Conservation (phyloP, 2,329 filamentous ascomycete species). For the Paraphoma chrysanthemicola region DNA sequence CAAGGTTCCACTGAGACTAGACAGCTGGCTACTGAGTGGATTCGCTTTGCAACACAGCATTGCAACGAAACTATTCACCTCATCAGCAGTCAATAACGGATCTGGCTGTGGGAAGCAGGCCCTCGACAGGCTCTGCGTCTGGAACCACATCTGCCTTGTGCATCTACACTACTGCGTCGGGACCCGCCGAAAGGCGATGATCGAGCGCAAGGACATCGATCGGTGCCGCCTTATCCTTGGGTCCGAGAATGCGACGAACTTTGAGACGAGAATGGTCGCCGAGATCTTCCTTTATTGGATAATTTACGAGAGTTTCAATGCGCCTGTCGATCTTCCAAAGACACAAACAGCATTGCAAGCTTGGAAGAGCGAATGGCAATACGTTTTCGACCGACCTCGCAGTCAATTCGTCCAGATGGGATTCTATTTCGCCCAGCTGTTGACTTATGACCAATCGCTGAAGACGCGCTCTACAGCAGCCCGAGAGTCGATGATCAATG, state of each 20-base stretch:
- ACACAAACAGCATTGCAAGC: conserved; percentile 43
- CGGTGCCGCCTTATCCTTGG: conserved; percentile 47
- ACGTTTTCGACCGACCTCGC: conserved; percentile 52
- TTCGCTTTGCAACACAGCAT: conserved; percentile 53
- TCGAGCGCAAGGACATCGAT: conserved; percentile 49
- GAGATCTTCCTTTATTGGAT: conserved; percentile 56
- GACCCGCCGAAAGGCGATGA: conserved; percentile 48
- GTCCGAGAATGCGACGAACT: conserved; percentile 52
- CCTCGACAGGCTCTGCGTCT: conserved; percentile 41
- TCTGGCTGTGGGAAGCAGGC: not conserved
- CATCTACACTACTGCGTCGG: conserved; percentile 57
- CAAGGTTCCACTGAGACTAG: conserved; percentile 53
- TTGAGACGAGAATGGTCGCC: conserved; percentile 56
- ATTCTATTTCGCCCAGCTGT: conserved; percentile 54
- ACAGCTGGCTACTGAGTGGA: conserved; percentile 55
- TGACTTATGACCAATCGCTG: conserved; percentile 51
- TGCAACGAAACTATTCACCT: conserved; percentile 45
- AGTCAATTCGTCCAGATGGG: conserved; percentile 57
- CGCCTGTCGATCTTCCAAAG: conserved; percentile 41
- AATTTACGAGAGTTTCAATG: conserved; percentile 49
- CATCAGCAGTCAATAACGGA: conserved; percentile 22
- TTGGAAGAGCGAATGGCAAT: conserved; percentile 52
- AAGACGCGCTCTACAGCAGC: conserved; percentile 44
- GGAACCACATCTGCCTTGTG: conserved; percentile 55
- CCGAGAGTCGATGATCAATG: conserved; percentile 45